Evolutionary conservation across 2,329 filamentous ascomycete species (phyloP), one percentile per base, ranked within the genome.

Genomic region (Zymoseptoria pseudotritici): DNA sequence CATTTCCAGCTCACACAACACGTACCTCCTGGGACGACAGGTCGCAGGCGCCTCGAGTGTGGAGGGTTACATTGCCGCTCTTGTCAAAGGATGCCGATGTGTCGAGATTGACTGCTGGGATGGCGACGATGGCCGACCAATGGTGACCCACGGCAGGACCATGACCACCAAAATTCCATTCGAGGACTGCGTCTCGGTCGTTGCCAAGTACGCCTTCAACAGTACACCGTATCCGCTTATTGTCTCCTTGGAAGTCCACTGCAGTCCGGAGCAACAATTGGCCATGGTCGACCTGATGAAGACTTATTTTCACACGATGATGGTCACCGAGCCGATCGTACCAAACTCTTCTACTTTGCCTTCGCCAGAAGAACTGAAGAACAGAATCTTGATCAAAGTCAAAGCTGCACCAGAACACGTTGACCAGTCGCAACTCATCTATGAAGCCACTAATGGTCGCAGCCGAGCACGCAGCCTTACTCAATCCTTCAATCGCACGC

Each of bases 81-180:
- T 99, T 6, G 86, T 90, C 64, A 88, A 90, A 61, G 92, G 92
- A 8, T 99, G 94, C 73, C 89, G 94, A 55, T 97, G 94, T 73
- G 87, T 99, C 53, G 94, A 99, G 76, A 91, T 99, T 56, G 94
- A 99, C 75, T 97, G 93, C 75, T 99, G 94, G 94, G 91, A 99
- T 74, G 94, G 94, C 17, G 83, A 84, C 56, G 88, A 96, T 71
- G 91, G 90, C 49, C 85, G 90, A 69, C 94, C 94, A 0, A 85
- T 91, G 57, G 94, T 99, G 31, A 91, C 90, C 63, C 94, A 99
- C 69, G 94, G 94, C 22, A 86, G 87, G 60, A 96, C 92, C 0
- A 82, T 95, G 75, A 97, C 94, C 0, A 93, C 86, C 11, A 87
- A 89, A 60, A 91, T 97, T 58, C 85, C 89, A 46, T 99, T 99